A percentile compares a stretch with the other conserved stretches of the same genome.
phyloP scores from a whole-genome alignment of 441 rosid species.

The Populus hybrid region DNA sequence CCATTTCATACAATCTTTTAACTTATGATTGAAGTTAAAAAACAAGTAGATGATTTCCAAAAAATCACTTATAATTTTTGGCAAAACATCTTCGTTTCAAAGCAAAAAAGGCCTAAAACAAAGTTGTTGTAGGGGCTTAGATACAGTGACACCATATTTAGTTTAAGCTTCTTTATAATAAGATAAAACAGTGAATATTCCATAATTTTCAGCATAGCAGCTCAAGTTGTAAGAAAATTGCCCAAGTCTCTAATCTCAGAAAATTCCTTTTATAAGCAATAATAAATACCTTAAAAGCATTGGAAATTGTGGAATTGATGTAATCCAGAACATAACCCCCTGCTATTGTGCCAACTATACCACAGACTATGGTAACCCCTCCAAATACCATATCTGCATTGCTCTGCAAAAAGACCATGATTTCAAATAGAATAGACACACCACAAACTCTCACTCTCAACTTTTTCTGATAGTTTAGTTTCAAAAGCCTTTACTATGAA shows the following conservation, averaged over 20 bases:
- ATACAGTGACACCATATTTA: too few relatives aligned
- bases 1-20: too few relatives aligned
- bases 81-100: background rate
- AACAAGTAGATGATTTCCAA: too few relatives aligned
- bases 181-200: background rate
- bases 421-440: slow-evolving; percentile 18
- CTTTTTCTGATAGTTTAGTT: background rate
- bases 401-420: slow-evolving; percentile 41
- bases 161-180: background rate
- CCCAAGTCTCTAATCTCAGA: background rate
- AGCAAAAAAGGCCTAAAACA: background rate
- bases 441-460: background rate
- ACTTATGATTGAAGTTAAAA: too few relatives aligned
- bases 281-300: slow-evolving; percentile 80
- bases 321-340: slow-evolving; percentile 80
- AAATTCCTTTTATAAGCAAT: background rate
- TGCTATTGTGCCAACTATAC: slow-evolving; percentile 80
- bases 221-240: background rate
- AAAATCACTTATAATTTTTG: too few relatives aligned
- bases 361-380: slow-evolving; percentile 80
- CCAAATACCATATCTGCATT: slow-evolving; percentile 90
- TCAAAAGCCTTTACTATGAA: background rate
- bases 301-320: slow-evolving; percentile 63
- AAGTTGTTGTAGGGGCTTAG: background rate
- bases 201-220: background rate